Evolutionary conservation across 352 stramenopile species (phyloP).

Genomic region (Globisporangium nodosum): DNA sequence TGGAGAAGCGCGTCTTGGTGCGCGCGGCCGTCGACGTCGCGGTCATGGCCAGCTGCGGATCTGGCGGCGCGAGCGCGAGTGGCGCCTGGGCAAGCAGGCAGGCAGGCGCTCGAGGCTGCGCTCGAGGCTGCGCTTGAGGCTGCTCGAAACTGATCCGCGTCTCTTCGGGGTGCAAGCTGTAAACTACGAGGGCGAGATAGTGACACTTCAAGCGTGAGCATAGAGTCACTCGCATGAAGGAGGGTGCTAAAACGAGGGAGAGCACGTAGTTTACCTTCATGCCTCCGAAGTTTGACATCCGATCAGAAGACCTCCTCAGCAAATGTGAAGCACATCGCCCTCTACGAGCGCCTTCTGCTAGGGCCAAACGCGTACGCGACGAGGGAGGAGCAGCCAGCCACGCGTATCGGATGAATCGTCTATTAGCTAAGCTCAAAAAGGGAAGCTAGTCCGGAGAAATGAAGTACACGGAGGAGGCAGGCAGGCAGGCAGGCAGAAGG

Average conservation of each 20-base stretch:
- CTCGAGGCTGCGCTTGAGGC: neutral
- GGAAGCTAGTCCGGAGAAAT: neutral
- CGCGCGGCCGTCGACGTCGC: conserved; percentile 37
- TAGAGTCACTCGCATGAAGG: neutral
- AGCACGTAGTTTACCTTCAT: neutral
- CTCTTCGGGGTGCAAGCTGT: neutral
- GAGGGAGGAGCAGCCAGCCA: neutral
- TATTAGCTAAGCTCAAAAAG: conserved; percentile 1
- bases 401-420: neutral
- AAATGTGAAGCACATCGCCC: neutral
- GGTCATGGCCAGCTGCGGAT: conserved; percentile 18
- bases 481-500: neutral
- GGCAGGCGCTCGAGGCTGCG: no score
- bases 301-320: neutral
- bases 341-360: neutral
- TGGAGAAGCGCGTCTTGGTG: conserved; percentile 64
- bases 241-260: neutral
- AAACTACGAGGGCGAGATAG: neutral
- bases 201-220: neutral
- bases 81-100: no score
- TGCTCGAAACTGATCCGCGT: neutral
- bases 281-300: neutral
- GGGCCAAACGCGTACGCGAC: no score
- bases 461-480: neutral
- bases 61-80: neutral